Base-by-base conservation (phyloP, 495 filamentous ascomycete species). In the Xylaria telfairii region DNA sequence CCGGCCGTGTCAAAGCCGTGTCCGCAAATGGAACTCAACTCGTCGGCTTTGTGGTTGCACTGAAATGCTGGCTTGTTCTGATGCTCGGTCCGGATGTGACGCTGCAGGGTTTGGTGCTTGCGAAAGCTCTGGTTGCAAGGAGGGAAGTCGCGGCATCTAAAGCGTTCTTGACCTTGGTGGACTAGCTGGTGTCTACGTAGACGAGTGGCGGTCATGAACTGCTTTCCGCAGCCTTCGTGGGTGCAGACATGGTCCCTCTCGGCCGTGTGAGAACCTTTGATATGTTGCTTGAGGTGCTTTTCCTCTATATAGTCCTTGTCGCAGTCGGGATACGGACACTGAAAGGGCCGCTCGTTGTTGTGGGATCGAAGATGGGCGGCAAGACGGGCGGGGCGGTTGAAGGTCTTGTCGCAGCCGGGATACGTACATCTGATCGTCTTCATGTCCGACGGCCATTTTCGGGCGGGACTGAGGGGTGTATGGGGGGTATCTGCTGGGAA, bases 71-170 rank as follows among this genome's bases (percentile, higher is more conserved):
- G 85, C 68, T 87, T 77, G 7, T 90, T 83, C 28, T 95, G 83
- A 77, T 99, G 96, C 3, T 85, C 87, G 0, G 85, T 83, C 26
- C 88, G 86, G 61, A 98, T 89, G 79, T 99, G 96, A 21, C 91
- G 89, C 73, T 93, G 89, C 13, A 99, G 87, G 2, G 94, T 97
- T 65, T 91, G 88, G 74, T 94, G 92, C 78, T 98, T 98, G 51
- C 96, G 87, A 80, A 98, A 99, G 17, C 87, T 88, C 78, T 91
- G 87, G 42, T 87, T 83, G 77, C 96, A 99, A 1, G 88, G 91
- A 9, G 90, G 88, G 70, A 90, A 90, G 28, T 88, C 91, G 8
- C 86, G 89, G 76, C 96, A 99, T 67, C 85, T 84, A 72, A 89
- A 92, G 62, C 89, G 85, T 71, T 93, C 88, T 68, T 83, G 83